A percentile compares a stretch with the other conserved stretches of the same genome.
Evolutionary conservation across 306 rosid species (phyloP).

Genomic region (Pueraria montana): DNA sequence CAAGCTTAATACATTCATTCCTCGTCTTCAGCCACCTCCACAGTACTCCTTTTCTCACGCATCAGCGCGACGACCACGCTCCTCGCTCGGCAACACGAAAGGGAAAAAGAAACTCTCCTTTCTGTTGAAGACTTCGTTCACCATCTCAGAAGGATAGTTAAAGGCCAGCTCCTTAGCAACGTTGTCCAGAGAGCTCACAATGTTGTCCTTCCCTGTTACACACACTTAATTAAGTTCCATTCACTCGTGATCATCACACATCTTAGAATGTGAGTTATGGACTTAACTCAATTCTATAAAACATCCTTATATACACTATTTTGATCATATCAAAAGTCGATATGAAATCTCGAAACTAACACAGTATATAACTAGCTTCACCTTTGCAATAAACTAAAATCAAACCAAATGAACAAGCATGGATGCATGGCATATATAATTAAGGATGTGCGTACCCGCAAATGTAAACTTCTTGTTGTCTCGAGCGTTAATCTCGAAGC

Average conservation of each 20-base stretch:
- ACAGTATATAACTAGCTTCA: neutral
- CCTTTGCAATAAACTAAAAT: neutral
- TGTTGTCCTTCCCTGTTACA: constrained; percentile 61
- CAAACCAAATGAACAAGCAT: neutral
- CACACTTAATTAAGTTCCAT: neutral
- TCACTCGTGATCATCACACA: neutral
- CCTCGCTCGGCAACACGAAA: constrained; percentile 15
- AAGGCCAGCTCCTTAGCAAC: constrained; percentile 66
- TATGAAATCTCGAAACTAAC: no score
- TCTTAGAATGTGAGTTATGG: no score
- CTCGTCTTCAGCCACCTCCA: neutral
- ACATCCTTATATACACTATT: no score
- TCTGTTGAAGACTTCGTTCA: constrained; percentile 60
- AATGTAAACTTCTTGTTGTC: constrained; percentile 59
- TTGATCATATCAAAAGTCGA: no score
- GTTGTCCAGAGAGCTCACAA: constrained; percentile 61
- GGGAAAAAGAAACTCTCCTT: constrained; percentile 59
- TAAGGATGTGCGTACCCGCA: constrained; percentile 41
- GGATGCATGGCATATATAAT: no score
- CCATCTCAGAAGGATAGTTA: constrained; percentile 53
- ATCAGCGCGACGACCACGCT: constrained; percentile 42
- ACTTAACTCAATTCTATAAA: no score
- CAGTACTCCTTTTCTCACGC: constrained; percentile 7
- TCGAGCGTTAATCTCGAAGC: constrained; percentile 68
- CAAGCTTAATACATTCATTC: neutral